Conservation (phyloP, 352 stramenopile genomes). For the Globisporangium ultimum region DNA sequence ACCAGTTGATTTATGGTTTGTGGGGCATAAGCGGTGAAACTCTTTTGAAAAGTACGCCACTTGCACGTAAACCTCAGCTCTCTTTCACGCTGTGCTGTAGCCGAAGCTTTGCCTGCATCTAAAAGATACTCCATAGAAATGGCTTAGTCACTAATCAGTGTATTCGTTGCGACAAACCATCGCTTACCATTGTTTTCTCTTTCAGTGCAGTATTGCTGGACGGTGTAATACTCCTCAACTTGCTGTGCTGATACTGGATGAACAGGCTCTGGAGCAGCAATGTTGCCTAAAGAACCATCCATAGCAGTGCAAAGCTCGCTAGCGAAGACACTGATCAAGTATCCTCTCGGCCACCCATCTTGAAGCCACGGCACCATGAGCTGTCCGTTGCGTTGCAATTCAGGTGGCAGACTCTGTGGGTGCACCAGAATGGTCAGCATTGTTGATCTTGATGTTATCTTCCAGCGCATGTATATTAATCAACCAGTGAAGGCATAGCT, state of each 20-base stretch:
- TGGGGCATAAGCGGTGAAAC: slow-evolving; percentile 36
- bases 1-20: slow-evolving; percentile 26
- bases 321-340: slow-evolving; percentile 43
- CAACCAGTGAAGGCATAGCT: background rate
- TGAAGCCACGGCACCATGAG: slow-evolving; percentile 51
- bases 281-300: slow-evolving; percentile 11
- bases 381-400: slow-evolving; percentile 30
- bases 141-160: background rate
- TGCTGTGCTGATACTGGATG: slow-evolving; percentile 16
- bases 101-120: slow-evolving; percentile 11
- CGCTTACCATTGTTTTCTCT: slow-evolving; percentile 2
- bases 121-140: background rate
- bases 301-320: slow-evolving; percentile 45
- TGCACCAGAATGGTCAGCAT: background rate
- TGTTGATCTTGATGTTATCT: background rate
- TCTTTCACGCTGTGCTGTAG: background rate
- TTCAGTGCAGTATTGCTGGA: slow-evolving; percentile 27
- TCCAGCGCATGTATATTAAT: background rate
- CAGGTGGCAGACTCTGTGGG: slow-evolving; percentile 37
- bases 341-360: slow-evolving; percentile 45
- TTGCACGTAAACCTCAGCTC: slow-evolving; percentile 67
- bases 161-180: background rate
- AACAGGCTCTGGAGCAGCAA: slow-evolving; percentile 11
- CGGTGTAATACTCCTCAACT: slow-evolving; percentile 17
- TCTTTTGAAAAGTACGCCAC: slow-evolving; percentile 38